phyloP scores from a whole-genome alignment of 1,284 basidiomycete genomes.

The Ceratobasidium sp. region DNA sequence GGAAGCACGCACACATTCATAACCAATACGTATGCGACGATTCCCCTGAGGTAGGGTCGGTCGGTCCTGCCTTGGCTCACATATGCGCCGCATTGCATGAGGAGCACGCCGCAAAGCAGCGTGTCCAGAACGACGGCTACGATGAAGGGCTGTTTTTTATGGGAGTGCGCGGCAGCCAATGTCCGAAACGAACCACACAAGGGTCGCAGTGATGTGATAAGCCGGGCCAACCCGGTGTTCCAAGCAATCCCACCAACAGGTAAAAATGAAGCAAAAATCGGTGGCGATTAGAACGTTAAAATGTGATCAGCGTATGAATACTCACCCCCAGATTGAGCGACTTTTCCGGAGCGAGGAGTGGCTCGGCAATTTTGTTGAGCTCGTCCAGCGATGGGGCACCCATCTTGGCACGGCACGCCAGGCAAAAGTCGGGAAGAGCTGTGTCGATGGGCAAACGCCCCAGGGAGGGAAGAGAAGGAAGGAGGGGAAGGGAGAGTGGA shows the following conservation, averaged over 20 bases:
- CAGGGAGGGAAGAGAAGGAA: conserved; percentile 2
- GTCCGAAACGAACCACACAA: too few relatives aligned
- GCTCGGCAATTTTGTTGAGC: conserved; percentile 31
- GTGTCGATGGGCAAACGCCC: not conserved
- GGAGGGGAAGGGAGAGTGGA: conserved; percentile 19
- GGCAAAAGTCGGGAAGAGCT: conserved; percentile 2
- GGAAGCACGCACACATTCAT: conserved; percentile 22
- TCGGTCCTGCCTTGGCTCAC: conserved; percentile 19
- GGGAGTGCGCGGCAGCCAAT: too few relatives aligned
- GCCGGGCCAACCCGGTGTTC: too few relatives aligned
- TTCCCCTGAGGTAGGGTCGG: conserved; percentile 4
- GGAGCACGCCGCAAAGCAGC: conserved; percentile 19
- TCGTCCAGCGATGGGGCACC: conserved; percentile 36
- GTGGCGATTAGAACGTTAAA: not conserved
- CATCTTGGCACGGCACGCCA: conserved; percentile 5
- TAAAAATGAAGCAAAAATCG: not conserved
- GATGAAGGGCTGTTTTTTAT: conserved; percentile 31
- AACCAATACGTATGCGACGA: conserved; percentile 20
- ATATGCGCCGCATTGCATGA: conserved; percentile 39
- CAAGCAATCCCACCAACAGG: too few relatives aligned
- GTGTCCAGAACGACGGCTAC: conserved; percentile 33
- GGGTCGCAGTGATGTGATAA: too few relatives aligned
- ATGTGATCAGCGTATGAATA: not conserved
- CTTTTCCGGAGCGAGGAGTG: conserved; percentile 26
- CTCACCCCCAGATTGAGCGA: conserved; percentile 34